Conservation (phyloP, 2,329 filamentous ascomycete genomes). For the Pezicula neosporulosa region DNA sequence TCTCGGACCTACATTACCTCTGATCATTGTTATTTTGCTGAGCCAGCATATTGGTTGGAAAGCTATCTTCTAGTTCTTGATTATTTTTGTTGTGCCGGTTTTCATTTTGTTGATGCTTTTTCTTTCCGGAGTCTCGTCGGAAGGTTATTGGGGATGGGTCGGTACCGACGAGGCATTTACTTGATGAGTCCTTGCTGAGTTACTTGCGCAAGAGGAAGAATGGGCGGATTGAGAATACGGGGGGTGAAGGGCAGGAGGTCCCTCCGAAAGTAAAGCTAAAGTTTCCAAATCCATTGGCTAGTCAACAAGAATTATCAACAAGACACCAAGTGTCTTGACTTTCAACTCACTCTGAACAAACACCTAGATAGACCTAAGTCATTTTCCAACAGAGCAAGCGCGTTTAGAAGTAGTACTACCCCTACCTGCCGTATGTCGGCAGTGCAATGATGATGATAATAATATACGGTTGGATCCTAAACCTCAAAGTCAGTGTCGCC, state of each 20-base stretch:
- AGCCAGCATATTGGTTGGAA: conserved; percentile 43
- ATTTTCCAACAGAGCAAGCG: conserved; percentile 2
- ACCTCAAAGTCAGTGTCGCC: neutral
- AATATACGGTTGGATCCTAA: conserved; percentile 2
- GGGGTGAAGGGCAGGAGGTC: too few species aligned
- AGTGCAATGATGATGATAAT: neutral
- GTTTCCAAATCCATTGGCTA: conserved; percentile 21
- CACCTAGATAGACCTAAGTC: neutral
- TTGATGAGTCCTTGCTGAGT: too few species aligned
- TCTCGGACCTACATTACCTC: conserved; percentile 39
- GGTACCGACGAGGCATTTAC: neutral
- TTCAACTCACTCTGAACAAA: neutral
- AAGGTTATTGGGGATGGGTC: conserved; percentile 11
- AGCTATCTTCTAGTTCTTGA: conserved; percentile 48
- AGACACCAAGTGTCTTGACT: conserved; percentile 12
- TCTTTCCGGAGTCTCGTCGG: conserved; percentile 7
- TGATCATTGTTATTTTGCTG: conserved; percentile 44
- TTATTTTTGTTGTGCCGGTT: conserved; percentile 36
- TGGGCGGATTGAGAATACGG: too few species aligned
- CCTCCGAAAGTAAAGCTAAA: too few species aligned
- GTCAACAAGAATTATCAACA: conserved; percentile 67
- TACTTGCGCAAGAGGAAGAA: too few species aligned
- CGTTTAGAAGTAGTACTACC: conserved; percentile 1
- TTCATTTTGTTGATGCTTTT: conserved; percentile 25
- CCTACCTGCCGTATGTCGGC: neutral